Evolutionary conservation across 306 rosid genomes (phyloP).

Genomic region (Mimosa pudica): DNA sequence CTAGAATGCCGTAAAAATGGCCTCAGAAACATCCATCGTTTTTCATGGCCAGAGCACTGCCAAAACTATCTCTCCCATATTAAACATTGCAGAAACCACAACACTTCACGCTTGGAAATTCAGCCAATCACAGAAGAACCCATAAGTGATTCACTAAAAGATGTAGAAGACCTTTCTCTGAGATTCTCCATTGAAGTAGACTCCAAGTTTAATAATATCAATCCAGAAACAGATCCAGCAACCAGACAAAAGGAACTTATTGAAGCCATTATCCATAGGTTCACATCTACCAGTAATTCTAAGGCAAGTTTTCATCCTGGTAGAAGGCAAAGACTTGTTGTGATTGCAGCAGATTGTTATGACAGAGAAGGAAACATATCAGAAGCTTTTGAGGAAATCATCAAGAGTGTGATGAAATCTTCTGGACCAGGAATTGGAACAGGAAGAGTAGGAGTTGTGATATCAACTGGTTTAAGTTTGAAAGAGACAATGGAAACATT

Average conservation of each 20-base stretch:
- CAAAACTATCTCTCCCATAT: constrained; percentile 77
- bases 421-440: constrained; percentile 42
- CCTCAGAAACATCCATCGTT: constrained; percentile 76
- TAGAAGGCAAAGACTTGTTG: constrained; percentile 67
- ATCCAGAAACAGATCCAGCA: constrained; percentile 53
- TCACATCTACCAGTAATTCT: constrained; percentile 48
- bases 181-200: constrained; percentile 75
- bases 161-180: constrained; percentile 73
- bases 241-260: constrained; percentile 71
- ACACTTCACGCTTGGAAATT: constrained; percentile 61
- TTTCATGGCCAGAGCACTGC: constrained; percentile 88
- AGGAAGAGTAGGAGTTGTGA: constrained; percentile 57
- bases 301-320: constrained; percentile 57
- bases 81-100: constrained; percentile 64
- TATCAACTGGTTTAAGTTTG: constrained; percentile 64
- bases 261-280: constrained; percentile 61
- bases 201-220: constrained; percentile 42
- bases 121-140: constrained; percentile 70
- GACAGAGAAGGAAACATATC: constrained; percentile 49
- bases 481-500: constrained; percentile 62
- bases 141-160: constrained; percentile 73
- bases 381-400: constrained; percentile 41
- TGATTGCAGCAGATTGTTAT: constrained; percentile 69
- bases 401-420: constrained; percentile 52
- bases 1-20: constrained; percentile 75